Conservation (phyloP, 2,329 filamentous ascomycete genomes). For the Diplodia seriata region DNA sequence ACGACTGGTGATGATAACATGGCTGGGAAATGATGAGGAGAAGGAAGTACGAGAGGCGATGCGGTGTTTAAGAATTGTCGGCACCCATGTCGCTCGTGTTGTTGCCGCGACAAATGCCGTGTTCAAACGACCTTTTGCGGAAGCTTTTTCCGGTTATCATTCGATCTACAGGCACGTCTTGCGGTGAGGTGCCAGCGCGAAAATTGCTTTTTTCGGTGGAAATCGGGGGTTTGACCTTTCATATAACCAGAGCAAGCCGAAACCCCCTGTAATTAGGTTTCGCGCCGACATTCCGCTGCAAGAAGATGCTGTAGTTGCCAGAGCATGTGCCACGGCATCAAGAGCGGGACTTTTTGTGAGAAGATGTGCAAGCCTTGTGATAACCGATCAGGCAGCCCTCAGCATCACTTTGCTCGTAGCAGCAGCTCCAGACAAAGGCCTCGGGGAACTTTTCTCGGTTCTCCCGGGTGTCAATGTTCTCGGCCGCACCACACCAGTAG, state of each 20-base stretch:
- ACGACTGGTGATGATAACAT: not conserved
- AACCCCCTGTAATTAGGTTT: too few species aligned
- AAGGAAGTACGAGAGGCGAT: not conserved
- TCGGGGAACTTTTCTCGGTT: conserved; percentile 39
- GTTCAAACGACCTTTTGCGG: not conserved
- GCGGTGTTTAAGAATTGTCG: not conserved
- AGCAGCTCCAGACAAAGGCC: conserved; percentile 44
- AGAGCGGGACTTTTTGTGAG: not conserved
- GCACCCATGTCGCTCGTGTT: not conserved
- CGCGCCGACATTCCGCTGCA: not conserved
- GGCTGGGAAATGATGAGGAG: not conserved
- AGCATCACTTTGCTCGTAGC: conserved; percentile 20
- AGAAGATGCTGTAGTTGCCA: not conserved
- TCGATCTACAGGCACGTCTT: not conserved
- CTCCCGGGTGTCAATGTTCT: conserved; percentile 39
- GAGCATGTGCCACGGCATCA: not conserved
- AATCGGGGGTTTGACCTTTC: too few species aligned
- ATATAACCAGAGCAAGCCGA: too few species aligned
- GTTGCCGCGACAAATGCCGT: not conserved
- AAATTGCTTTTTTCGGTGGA: too few species aligned
- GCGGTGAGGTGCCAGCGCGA: not conserved
- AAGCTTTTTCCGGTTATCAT: not conserved
- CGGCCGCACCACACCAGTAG: not conserved
- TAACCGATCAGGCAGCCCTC: not conserved
- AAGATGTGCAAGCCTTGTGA: not conserved